These are phyloP conservation scores for Quercus parvula DNA, from an alignment of 306 rosid genomes.

Conservation along the genomic window DNA sequence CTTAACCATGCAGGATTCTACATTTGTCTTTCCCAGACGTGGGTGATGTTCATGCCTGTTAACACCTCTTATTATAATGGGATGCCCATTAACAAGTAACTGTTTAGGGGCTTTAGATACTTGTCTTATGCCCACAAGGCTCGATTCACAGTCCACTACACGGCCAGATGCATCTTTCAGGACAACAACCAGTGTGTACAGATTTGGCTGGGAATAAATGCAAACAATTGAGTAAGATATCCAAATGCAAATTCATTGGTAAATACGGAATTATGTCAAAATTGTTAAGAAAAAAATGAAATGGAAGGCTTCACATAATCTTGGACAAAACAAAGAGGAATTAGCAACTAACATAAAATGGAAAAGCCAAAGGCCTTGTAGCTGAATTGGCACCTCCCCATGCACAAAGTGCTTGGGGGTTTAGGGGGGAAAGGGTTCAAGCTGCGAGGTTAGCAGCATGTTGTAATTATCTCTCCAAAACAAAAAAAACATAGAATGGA, in stretches of 20 bases:
- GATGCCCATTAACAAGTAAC: slow-evolving; percentile 83
- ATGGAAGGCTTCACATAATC: neutral
- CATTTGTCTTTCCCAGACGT: slow-evolving; percentile 83
- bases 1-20: slow-evolving; percentile 95
- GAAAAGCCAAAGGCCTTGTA: neutral
- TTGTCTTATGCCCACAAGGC: slow-evolving; percentile 71
- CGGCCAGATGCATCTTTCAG: slow-evolving; percentile 70
- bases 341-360: slow-evolving; percentile 6
- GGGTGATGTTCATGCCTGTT: slow-evolving; percentile 99
- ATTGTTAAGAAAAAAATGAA: neutral
- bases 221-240: slow-evolving; percentile 16
- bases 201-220: slow-evolving; percentile 62
- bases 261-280: neutral
- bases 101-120: slow-evolving; percentile 84
- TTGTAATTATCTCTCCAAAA: too few relatives aligned
- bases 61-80: slow-evolving; percentile 81
- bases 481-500: too few relatives aligned
- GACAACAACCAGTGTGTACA: slow-evolving; percentile 72
- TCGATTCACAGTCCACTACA: slow-evolving; percentile 80
- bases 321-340: neutral
- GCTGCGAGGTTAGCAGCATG: too few relatives aligned
- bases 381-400: too few relatives aligned
- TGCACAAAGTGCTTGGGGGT: too few relatives aligned
- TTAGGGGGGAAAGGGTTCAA: too few relatives aligned
- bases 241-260: slow-evolving; percentile 6